A percentile compares a stretch with the other conserved stretches of the same genome.
Conservation (phyloP, 2,329 filamentous ascomycete species). For the Cladophialophora yegresii region DNA sequence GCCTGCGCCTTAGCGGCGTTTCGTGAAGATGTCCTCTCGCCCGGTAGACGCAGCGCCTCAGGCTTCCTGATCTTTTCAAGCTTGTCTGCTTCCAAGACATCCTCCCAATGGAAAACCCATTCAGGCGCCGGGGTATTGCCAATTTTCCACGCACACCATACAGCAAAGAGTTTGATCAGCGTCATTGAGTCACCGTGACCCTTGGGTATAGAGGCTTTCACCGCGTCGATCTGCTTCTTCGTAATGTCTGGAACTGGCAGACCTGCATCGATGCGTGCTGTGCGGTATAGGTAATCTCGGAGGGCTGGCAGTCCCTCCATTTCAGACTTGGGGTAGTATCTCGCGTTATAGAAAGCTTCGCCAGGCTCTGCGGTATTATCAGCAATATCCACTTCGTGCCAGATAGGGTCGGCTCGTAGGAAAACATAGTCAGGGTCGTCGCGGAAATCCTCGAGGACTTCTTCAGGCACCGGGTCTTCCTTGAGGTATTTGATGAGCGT, state of each 20-base stretch:
- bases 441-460: conserved; percentile 57
- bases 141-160: conserved; percentile 69
- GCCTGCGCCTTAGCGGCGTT: conserved; percentile 37
- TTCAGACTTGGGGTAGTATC: conserved; percentile 65
- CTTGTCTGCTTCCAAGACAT: conserved; percentile 44
- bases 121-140: conserved; percentile 63
- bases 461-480: conserved; percentile 63
- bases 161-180: conserved; percentile 60
- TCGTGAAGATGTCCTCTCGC: conserved; percentile 50
- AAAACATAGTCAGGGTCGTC: conserved; percentile 57
- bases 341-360: conserved; percentile 57
- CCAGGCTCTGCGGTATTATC: conserved; percentile 55
- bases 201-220: conserved; percentile 65
- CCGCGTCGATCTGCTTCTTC: conserved; percentile 59
- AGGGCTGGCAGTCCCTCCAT: conserved; percentile 62
- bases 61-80: conserved; percentile 33
- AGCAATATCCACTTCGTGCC: conserved; percentile 60
- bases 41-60: conserved; percentile 32
- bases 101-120: conserved; percentile 61
- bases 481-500: conserved; percentile 65
- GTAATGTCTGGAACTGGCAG: conserved; percentile 62
- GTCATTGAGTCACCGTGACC: conserved; percentile 63
- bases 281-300: conserved; percentile 63
- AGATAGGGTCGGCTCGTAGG: conserved; percentile 57
- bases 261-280: conserved; percentile 62